phyloP scores from a whole-genome alignment of 768 basidiomycete genomes.

The Imleria badia region DNA sequence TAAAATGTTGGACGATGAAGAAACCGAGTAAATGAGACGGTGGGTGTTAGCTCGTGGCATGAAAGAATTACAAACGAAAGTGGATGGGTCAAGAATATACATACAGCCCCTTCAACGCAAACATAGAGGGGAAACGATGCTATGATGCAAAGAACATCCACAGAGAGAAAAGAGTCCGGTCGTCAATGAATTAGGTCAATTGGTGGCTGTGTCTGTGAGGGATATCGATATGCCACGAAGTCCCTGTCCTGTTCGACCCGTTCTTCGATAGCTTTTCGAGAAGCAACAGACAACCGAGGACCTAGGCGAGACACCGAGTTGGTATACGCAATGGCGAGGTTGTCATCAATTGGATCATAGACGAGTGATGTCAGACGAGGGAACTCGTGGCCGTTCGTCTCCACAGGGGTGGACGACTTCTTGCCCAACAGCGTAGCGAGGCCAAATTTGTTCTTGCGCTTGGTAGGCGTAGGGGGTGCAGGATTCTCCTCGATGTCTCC shows the following conservation, averaged over 20 bases:
- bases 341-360: slow-evolving; percentile 52
- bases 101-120: slow-evolving; percentile 4
- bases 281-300: slow-evolving; percentile 60
- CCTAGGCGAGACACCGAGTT: slow-evolving; percentile 48
- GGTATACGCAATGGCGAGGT: slow-evolving; percentile 44
- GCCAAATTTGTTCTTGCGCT: slow-evolving; percentile 75
- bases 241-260: slow-evolving; percentile 83
- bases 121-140: slow-evolving; percentile 3
- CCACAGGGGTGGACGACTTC: slow-evolving; percentile 33
- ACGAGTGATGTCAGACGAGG: slow-evolving; percentile 45
- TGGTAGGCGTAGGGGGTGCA: slow-evolving; percentile 40
- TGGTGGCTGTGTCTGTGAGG: slow-evolving; percentile 66
- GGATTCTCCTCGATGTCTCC: slow-evolving; percentile 32
- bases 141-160: slow-evolving; percentile 2
- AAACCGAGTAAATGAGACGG: slow-evolving; percentile 22
- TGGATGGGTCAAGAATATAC: slow-evolving; percentile 1
- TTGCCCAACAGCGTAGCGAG: slow-evolving; percentile 67
- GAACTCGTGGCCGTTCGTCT: slow-evolving; percentile 46
- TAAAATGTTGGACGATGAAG: slow-evolving; percentile 14
- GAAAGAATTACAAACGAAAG: slow-evolving; percentile 21
- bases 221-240: slow-evolving; percentile 86
- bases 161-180: not conserved
- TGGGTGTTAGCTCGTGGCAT: slow-evolving; percentile 15
- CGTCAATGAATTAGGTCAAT: slow-evolving; percentile 56
- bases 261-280: slow-evolving; percentile 72